phyloP scores from a whole-genome alignment of 495 filamentous ascomycete genomes.

The Aspergillus ostianus region DNA sequence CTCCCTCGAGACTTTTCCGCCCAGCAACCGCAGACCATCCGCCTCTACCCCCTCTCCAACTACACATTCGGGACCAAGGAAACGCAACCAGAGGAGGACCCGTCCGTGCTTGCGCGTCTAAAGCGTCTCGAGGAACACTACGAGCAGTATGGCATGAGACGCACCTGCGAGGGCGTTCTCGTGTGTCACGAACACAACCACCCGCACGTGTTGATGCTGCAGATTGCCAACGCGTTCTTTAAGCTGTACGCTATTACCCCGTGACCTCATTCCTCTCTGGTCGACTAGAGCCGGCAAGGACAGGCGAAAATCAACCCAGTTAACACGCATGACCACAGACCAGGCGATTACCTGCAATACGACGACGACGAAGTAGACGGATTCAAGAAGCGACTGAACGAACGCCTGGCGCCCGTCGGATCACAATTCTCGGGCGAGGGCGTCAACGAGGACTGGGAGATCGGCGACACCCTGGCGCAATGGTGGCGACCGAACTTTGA shows the following conservation, averaged over 20 bases:
- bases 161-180: constrained; percentile 93
- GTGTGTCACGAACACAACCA: constrained; percentile 99
- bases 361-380: constrained; percentile 90
- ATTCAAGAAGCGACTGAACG: constrained; percentile 89
- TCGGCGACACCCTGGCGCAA: constrained; percentile 90
- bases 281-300: too few species aligned
- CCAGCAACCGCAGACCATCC: constrained; percentile 87
- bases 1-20: constrained; percentile 79
- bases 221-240: constrained; percentile 99
- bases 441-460: constrained; percentile 85
- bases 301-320: neutral
- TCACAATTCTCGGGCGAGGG: constrained; percentile 83
- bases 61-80: constrained; percentile 99
- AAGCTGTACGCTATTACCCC: constrained; percentile 63
- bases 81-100: constrained; percentile 96
- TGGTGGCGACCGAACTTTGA: constrained; percentile 99
- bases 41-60: constrained; percentile 92
- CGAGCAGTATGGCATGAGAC: constrained; percentile 85
- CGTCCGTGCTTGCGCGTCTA: constrained; percentile 86
- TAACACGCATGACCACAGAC: constrained; percentile 41
- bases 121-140: constrained; percentile 95
- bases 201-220: constrained; percentile 95
- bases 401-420: constrained; percentile 87
- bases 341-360: constrained; percentile 89
- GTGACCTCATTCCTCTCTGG: neutral